Evolutionary conservation across 805 yeast species (phyloP), one percentile per base, ranked within the genome.

Genomic region (Teunomyces funiuensis): DNA sequence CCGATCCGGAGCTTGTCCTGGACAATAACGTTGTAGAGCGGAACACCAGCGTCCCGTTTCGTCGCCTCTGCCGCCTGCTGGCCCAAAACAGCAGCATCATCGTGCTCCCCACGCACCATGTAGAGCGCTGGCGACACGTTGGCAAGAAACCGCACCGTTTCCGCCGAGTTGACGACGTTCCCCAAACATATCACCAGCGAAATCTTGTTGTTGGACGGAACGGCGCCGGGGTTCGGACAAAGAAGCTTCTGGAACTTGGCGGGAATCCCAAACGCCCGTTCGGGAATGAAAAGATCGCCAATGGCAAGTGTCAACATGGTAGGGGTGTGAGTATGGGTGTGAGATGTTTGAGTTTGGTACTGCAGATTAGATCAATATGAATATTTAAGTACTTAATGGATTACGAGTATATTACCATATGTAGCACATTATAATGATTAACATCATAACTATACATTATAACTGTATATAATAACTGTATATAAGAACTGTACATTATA

Each of bases 241-340:
- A 93, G 71, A 29, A 93, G 74, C 55, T 84, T 85, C 46, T 73
- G 75, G 66, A 93, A 89, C 73, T 85, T 72, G 2, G 53, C 31
- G 6, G 84, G 85, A 2, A 79, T 55, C 26, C 64, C 90, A 19
- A 78, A 71, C 7, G 91, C 86, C 50, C 97, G 71, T 42, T 88
- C 89, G 1, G 99, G 99, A 23, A 91, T 85, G 61, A 83, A 88
- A 2, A 91, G 73, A 58, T 91, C 98, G 7, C 97, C 96, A 48
- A 91, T 79, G 2, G 95, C 95, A 31, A 91, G 54, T 4, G 73
- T 64, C 20, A 71, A 57, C 76, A 70, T 71, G 22, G 15, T 28
- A 7, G 22, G 5, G 15, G 13, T n/a, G 10, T n/a, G 9, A 27
- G 29, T 27, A 27, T n/a, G n/a, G n/a, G n/a, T n/a, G n/a, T n/a